Conservation (phyloP, 2,329 filamentous ascomycete species). For the Diaporthe sp. region DNA sequence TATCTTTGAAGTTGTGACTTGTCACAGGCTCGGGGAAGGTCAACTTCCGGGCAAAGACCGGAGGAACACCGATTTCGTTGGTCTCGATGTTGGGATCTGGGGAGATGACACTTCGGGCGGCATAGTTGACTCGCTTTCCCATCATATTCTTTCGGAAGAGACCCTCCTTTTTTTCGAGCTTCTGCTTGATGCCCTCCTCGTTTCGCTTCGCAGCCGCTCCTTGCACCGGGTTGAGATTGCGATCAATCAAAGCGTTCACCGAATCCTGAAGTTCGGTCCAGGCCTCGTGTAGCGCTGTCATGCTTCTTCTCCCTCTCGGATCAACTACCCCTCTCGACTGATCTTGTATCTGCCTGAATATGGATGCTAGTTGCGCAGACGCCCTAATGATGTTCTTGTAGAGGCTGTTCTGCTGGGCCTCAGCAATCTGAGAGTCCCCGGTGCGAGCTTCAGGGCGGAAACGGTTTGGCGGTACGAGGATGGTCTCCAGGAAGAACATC, state of each 20-base stretch:
- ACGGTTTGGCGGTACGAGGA: slow-evolving; percentile 92
- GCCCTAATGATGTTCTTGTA: slow-evolving; percentile 88
- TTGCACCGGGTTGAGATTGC: slow-evolving; percentile 85
- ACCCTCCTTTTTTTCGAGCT: slow-evolving; percentile 98
- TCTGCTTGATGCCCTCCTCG: slow-evolving; percentile 97
- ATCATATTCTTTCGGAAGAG: slow-evolving; percentile 99
- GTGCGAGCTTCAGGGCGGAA: slow-evolving; percentile 90
- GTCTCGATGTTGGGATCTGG: slow-evolving; percentile 99
- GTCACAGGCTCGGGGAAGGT: slow-evolving; percentile 98
- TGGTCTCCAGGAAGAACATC: slow-evolving; percentile 92
- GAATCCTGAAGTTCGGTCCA: slow-evolving; percentile 89
- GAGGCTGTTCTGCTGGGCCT: slow-evolving; percentile 88
- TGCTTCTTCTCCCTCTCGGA: slow-evolving; percentile 37
- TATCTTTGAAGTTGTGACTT: slow-evolving; percentile 94
- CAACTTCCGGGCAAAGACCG: slow-evolving; percentile 96
- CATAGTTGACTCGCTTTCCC: slow-evolving; percentile 99
- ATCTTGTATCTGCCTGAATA: slow-evolving; percentile 57
- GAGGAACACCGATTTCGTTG: slow-evolving; percentile 97
- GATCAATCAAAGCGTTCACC: slow-evolving; percentile 94
- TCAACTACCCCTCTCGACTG: slow-evolving; percentile 51
- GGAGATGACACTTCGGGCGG: slow-evolving; percentile 96
- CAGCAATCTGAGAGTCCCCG: slow-evolving; percentile 84
- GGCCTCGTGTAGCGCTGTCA: slow-evolving; percentile 79
- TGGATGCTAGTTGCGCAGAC: slow-evolving; percentile 80
- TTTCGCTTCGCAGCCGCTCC: slow-evolving; percentile 83